Conservation (phyloP, 768 basidiomycete species). For the Leccinum ochraceum region DNA sequence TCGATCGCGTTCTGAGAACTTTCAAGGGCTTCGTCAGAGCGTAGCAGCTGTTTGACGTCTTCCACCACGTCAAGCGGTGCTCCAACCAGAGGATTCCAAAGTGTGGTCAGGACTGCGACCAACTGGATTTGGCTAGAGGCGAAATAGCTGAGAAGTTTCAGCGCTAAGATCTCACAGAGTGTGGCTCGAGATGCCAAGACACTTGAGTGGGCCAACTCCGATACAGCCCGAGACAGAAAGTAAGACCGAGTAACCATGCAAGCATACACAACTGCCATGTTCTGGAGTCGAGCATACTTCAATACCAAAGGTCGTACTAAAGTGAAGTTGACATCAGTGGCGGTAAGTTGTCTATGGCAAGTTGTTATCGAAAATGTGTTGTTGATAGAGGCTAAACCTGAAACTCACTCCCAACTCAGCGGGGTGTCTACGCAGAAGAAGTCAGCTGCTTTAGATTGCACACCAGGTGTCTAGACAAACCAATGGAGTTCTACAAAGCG, state of each 20-base stretch:
- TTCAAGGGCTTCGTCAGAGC: conserved; percentile 54
- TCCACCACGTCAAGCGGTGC: conserved; percentile 66
- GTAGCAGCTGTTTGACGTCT: conserved; percentile 59
- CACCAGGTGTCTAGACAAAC: conserved; percentile 15
- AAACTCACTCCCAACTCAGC: conserved; percentile 76
- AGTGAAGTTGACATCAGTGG: conserved; percentile 80
- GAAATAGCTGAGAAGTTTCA: conserved; percentile 80
- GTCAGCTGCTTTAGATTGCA: background rate
- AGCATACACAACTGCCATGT: conserved; percentile 73
- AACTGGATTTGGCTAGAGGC: conserved; percentile 76
- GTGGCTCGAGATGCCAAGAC: conserved; percentile 72
- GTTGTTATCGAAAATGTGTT: conserved; percentile 4
- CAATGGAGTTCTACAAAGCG: conserved; percentile 26
- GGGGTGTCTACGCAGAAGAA: conserved; percentile 53
- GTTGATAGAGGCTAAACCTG: background rate
- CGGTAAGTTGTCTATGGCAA: conserved; percentile 67
- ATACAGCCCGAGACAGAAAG: conserved; percentile 68
- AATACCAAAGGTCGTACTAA: conserved; percentile 75
- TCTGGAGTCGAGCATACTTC: conserved; percentile 77
- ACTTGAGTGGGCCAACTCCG: conserved; percentile 75
- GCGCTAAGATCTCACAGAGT: conserved; percentile 85
- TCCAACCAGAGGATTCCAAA: conserved; percentile 85
- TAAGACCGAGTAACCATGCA: conserved; percentile 78
- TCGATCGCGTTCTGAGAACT: conserved; percentile 84
- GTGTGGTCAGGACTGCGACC: conserved; percentile 72